A percentile compares a stretch with the other conserved stretches of the same genome.
Conservation (phyloP, 2,329 filamentous ascomycete genomes). For the Tolypocladium pustulatum region DNA sequence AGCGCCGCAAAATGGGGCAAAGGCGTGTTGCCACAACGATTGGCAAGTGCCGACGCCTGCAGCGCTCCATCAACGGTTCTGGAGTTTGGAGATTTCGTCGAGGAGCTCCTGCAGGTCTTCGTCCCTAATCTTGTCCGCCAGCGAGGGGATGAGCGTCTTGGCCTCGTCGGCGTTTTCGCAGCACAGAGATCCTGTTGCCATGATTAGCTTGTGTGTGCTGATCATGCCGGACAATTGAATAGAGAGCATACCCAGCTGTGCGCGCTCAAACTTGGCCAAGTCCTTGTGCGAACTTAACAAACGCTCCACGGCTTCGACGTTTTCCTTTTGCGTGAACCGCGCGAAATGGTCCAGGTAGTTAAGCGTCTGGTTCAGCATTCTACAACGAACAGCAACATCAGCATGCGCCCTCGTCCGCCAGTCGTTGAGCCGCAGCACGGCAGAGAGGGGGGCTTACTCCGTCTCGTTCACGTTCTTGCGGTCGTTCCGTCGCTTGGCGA, state of each 20-base stretch:
- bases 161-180: slow-evolving; percentile 92
- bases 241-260: slow-evolving; percentile 62
- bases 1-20: neutral
- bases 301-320: slow-evolving; percentile 87
- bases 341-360: slow-evolving; percentile 93
- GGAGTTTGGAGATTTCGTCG: slow-evolving; percentile 80
- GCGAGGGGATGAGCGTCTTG: slow-evolving; percentile 84
- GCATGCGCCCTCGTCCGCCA: neutral
- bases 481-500: slow-evolving; percentile 68
- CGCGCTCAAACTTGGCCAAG: slow-evolving; percentile 85
- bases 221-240: neutral
- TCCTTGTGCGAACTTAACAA: slow-evolving; percentile 70
- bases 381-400: slow-evolving; percentile 17
- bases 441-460: slow-evolving; percentile 42
- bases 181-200: slow-evolving; percentile 65
- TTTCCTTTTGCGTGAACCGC: slow-evolving; percentile 90
- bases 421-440: neutral
- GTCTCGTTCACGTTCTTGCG: slow-evolving; percentile 77
- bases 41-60: neutral
- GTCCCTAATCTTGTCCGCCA: slow-evolving; percentile 83
- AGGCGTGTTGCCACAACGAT: neutral
- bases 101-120: slow-evolving; percentile 80
- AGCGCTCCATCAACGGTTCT: slow-evolving; percentile 21
- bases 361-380: slow-evolving; percentile 75
- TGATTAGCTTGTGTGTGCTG: neutral